Percentiles rank a stretch among this genome's conserved stretches.
Conservation (phyloP, 257 asterid genomes). For the Agastache rugosa region DNA sequence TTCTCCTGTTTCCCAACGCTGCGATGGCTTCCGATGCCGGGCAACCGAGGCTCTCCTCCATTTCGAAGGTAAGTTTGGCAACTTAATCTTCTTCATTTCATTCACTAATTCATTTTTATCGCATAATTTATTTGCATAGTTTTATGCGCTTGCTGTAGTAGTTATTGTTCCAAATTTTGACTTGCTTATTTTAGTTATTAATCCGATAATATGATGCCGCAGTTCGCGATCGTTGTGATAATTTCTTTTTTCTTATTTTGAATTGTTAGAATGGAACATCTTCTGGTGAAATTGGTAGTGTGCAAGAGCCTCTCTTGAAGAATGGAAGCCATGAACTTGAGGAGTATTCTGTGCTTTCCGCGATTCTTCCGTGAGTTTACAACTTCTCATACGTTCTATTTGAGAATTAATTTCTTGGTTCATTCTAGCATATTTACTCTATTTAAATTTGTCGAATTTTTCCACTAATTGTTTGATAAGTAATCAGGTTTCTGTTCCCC, state of each 20-base stretch:
- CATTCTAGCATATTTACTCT: neutral
- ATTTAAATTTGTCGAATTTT: neutral
- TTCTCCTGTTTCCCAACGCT: neutral
- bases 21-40: constrained; percentile 47
- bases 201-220: constrained; percentile 9
- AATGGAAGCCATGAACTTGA: constrained; percentile 43
- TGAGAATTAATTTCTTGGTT: neutral
- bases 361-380: constrained; percentile 75
- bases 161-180: neutral
- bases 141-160: neutral
- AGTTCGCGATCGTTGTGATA: constrained; percentile 14
- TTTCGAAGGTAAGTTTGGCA: constrained; percentile 42
- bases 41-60: constrained; percentile 39
- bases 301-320: constrained; percentile 62
- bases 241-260: constrained; percentile 1
- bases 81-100: neutral
- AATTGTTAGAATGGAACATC: constrained; percentile 46
- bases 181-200: constrained; percentile 22
- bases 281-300: constrained; percentile 48
- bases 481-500: constrained; percentile 86
- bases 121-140: neutral
- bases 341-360: constrained; percentile 67
- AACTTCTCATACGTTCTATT: neutral
- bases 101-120: neutral
- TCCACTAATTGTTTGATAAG: constrained; percentile 5